phyloP scores from a whole-genome alignment of 179 eudicot species.

The Beta macrorhiza region DNA sequence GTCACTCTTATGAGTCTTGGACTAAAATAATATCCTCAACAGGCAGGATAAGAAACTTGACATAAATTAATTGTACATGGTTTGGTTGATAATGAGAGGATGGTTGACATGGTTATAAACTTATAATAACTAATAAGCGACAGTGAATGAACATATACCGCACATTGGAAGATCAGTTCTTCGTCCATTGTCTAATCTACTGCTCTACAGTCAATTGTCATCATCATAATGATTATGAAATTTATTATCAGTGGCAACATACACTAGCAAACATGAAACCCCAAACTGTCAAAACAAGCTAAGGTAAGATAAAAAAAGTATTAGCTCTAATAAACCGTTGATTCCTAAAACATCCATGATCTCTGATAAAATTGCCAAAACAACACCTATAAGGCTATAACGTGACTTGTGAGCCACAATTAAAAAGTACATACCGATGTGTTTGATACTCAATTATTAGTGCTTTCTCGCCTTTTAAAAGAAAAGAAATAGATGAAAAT shows the following conservation, averaged over 20 bases:
- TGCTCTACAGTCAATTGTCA: background rate
- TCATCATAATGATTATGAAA: background rate
- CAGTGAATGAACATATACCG: background rate
- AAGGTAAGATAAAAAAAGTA: background rate
- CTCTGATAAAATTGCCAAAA: too few species aligned
- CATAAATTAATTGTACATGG: background rate
- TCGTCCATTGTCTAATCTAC: background rate
- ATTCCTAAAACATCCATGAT: too few species aligned
- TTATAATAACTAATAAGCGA: background rate
- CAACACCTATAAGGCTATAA: too few species aligned
- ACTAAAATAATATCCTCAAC: background rate
- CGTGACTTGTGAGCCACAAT: too few species aligned
- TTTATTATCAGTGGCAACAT: background rate
- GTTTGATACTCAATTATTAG: too few species aligned
- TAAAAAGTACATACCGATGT: too few species aligned
- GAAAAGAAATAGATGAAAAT: too few species aligned
- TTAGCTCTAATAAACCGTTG: too few species aligned
- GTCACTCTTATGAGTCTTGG: background rate
- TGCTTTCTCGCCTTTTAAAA: too few species aligned
- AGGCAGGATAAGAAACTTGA: background rate
- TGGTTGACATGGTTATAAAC: conserved; percentile 7
- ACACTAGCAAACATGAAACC: background rate
- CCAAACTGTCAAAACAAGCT: background rate
- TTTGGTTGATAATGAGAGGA: conserved; percentile 20
- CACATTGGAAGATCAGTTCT: background rate